A percentile compares a stretch with the other conserved stretches of the same genome.
Evolutionary conservation across 2,329 filamentous ascomycete genomes (phyloP).

Genomic region (Incumbomyces lentus): DNA sequence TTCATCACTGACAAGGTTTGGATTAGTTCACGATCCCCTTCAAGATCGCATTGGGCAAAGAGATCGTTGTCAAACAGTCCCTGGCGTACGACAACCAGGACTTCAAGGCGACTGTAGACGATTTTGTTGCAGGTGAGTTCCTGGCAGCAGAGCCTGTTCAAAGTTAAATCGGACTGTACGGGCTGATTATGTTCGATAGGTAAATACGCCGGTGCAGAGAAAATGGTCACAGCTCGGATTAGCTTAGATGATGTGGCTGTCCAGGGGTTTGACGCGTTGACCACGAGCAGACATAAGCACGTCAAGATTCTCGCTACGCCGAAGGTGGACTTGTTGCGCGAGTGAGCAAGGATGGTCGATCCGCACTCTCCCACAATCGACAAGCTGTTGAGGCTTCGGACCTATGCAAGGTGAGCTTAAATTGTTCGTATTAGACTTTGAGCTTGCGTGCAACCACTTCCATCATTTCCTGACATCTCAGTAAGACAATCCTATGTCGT

Average conservation of each 20-base stretch:
- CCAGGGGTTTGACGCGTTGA: conserved; percentile 26
- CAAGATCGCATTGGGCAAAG: conserved; percentile 22
- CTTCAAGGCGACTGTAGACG: conserved; percentile 25
- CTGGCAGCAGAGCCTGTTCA: background rate
- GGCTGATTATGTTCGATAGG: conserved; percentile 15
- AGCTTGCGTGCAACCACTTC: too few species aligned
- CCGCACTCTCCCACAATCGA: too few species aligned
- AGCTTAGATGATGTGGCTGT: conserved; percentile 24
- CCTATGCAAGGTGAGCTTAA: too few species aligned
- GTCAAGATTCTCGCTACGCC: conserved; percentile 27
- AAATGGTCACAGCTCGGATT: conserved; percentile 26
- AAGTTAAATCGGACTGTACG: too few species aligned
- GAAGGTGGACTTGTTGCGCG: conserved; percentile 7
- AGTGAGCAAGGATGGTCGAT: too few species aligned
- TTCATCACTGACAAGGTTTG: background rate
- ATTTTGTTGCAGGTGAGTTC: conserved; percentile 23
- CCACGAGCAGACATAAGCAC: conserved; percentile 26
- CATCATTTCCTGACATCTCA: too few species aligned
- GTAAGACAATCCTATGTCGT: too few species aligned
- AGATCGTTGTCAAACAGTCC: conserved; percentile 23
- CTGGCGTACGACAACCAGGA: conserved; percentile 25
- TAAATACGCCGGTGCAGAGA: conserved; percentile 24
- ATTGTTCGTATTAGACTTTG: too few species aligned
- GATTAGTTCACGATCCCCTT: conserved; percentile 22
- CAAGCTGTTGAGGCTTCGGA: too few species aligned